Evolutionary conservation across 2,329 filamentous ascomycete genomes (phyloP), one percentile per base, ranked within the genome.

Genomic region (Cylindrodendrum hubeiense): DNA sequence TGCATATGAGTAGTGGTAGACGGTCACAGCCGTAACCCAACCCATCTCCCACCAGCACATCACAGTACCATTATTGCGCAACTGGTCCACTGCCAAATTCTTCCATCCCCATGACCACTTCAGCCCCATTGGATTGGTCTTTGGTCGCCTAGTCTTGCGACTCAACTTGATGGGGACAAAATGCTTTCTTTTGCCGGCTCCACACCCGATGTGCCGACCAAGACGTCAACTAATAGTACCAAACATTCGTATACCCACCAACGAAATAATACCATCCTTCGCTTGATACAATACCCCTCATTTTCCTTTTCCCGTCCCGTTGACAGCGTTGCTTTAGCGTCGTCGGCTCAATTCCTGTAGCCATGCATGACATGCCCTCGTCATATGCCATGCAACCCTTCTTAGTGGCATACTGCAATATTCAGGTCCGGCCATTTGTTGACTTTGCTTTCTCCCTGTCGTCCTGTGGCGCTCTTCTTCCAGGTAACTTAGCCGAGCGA

Each of bases 141-240:
- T 37, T 34, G 21, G 22, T 39, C 19, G 19, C 24, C 24, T 34
- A n/a, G 19, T 19, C 33, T 61, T 15, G 19, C 30, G 33, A 55
- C 44, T 30, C 37, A 43, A 50, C 19, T 28, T 26, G 46, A 57
- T 28, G 47, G 15, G 7, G 17, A 44, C 33, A 10, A 28, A 54
- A 37, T 21, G 41, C 50, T 44, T 54, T 50, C 37, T 44, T 59
- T 57, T 58, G 41, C 8, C 9, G 17, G 49, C 10, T 33, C 44
- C 34, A 51, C 22, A 24, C 19, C 52, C 26, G 28, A 28, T 24
- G 21, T 47, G 41, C 47, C 39, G n/a, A 33, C 39, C n/a, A 39
- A 13, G 17, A 28, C 33, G 9, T 57, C 53, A 41, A 57, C 17
- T 37, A 54, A 44, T 21, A 39, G 39, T 8, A 21, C 6, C 2